Evolutionary conservation across 495 filamentous ascomycete species (phyloP).

Genomic region (Daldinia bambusicola): DNA sequence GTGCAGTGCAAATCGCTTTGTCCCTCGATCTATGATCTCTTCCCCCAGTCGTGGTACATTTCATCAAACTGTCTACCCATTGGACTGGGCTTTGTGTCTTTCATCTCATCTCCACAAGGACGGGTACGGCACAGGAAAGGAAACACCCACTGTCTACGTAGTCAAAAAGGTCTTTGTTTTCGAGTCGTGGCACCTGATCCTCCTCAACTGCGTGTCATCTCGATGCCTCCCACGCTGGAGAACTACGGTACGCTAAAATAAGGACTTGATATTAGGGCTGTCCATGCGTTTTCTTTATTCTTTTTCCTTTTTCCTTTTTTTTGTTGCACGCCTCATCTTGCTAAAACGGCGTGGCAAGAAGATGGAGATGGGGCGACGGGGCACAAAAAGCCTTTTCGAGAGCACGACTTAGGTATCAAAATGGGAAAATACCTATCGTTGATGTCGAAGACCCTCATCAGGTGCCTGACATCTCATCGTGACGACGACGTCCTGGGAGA

Average conservation of each 20-base stretch:
- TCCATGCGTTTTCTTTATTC: neutral
- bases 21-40: slow-evolving; percentile 38
- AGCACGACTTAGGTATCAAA: slow-evolving; percentile 25
- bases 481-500: slow-evolving; percentile 29
- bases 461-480: slow-evolving; percentile 13
- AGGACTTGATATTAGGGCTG: slow-evolving; percentile 10
- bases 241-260: slow-evolving; percentile 33
- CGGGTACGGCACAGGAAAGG: neutral
- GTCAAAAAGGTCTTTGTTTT: slow-evolving; percentile 11
- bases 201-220: slow-evolving; percentile 52
- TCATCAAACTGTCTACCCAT: neutral
- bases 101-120: slow-evolving; percentile 14
- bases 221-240: slow-evolving; percentile 37
- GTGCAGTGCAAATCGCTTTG: slow-evolving; percentile 36
- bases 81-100: neutral
- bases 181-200: slow-evolving; percentile 50
- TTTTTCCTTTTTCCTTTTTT: too few relatives aligned
- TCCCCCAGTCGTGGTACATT: slow-evolving; percentile 7
- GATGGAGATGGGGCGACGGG: neutral
- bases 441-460: slow-evolving; percentile 24
- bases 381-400: slow-evolving; percentile 22
- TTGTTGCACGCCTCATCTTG: slow-evolving; percentile 8
- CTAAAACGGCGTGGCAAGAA: neutral
- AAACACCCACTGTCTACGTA: slow-evolving; percentile 4
- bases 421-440: slow-evolving; percentile 6